phyloP scores from a whole-genome alignment of 331 rosid genomes.

The Quercus tomentella region DNA sequence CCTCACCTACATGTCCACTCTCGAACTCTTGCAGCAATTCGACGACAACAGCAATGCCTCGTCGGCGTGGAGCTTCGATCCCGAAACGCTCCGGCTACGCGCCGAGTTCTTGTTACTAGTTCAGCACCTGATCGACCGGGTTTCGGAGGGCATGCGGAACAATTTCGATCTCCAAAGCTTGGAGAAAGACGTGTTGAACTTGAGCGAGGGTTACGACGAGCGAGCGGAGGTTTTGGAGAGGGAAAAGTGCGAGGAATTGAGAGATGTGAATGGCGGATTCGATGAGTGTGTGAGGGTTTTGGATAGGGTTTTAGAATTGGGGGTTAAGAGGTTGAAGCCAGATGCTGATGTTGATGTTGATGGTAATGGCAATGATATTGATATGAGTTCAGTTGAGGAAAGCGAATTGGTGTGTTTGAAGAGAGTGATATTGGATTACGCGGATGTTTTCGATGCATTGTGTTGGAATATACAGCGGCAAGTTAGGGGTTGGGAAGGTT shows the following conservation, averaged over 20 bases:
- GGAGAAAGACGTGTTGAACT: slow-evolving; percentile 23
- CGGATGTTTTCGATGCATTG: slow-evolving; percentile 67
- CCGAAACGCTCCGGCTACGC: slow-evolving; percentile 65
- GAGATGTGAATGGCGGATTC: slow-evolving; percentile 28
- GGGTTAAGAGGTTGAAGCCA: slow-evolving; percentile 59
- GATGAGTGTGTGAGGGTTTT: slow-evolving; percentile 46
- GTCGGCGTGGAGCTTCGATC: slow-evolving; percentile 64
- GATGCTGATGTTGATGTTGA: slow-evolving; percentile 25
- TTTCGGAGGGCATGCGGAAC: slow-evolving; percentile 31
- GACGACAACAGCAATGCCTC: slow-evolving; percentile 59
- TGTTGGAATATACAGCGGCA: slow-evolving; percentile 68
- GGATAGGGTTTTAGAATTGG: slow-evolving; percentile 64
- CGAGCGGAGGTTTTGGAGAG: slow-evolving; percentile 21
- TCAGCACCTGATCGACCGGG: slow-evolving; percentile 69
- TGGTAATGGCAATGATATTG: slow-evolving; percentile 16
- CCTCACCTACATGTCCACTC: slow-evolving; percentile 68
- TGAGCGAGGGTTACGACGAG: slow-evolving; percentile 24
- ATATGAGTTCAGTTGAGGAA: slow-evolving; percentile 40
- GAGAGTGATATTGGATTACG: slow-evolving; percentile 50
- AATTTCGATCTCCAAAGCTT: slow-evolving; percentile 30
- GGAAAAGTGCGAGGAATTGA: slow-evolving; percentile 26
- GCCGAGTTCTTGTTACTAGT: slow-evolving; percentile 73
- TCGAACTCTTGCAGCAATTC: slow-evolving; percentile 68
- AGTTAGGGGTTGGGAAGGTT: slow-evolving; percentile 45
- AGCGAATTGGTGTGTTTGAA: slow-evolving; percentile 53